Evolutionary conservation across 768 basidiomycete genomes (phyloP).

Genomic region (Pleurotus tuber-regium): DNA sequence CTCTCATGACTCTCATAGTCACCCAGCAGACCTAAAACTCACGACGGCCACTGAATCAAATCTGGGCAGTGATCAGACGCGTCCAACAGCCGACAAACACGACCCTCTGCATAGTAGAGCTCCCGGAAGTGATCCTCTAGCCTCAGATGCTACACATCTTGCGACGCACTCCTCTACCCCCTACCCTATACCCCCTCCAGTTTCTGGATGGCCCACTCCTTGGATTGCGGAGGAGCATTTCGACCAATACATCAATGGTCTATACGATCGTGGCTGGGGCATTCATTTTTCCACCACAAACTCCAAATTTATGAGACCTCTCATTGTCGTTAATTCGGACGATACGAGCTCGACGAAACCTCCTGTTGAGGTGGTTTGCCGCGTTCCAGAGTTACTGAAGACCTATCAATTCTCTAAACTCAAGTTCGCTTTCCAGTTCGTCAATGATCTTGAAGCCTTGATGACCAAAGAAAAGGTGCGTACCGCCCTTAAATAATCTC

Average conservation of each 20-base stretch:
- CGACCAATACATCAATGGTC: neutral
- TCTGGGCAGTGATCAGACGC: too few species aligned
- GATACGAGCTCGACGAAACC: neutral
- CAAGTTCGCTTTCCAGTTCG: neutral
- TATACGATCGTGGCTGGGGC: neutral
- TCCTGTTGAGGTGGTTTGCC: neutral
- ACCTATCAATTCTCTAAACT: neutral
- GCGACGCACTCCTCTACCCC: neutral
- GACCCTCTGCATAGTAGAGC: too few species aligned
- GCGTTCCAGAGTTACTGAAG: conserved; percentile 3
- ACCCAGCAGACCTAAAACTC: too few species aligned
- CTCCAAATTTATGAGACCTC: neutral
- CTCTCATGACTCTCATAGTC: too few species aligned
- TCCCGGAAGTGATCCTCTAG: too few species aligned
- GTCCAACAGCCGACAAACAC: too few species aligned
- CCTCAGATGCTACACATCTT: too few species aligned
- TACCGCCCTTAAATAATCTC: neutral
- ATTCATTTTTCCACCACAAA: conserved; percentile 1
- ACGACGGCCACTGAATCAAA: too few species aligned
- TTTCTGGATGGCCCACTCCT: conserved; percentile 4
- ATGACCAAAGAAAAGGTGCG: conserved; percentile 2
- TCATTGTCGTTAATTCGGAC: neutral
- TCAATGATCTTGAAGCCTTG: neutral
- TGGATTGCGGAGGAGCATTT: conserved; percentile 3
- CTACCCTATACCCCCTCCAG: neutral